Evolutionary conservation across 768 basidiomycete genomes (phyloP), one percentile per base, ranked within the genome.

Genomic region (Pleurotus ostreatus): DNA sequence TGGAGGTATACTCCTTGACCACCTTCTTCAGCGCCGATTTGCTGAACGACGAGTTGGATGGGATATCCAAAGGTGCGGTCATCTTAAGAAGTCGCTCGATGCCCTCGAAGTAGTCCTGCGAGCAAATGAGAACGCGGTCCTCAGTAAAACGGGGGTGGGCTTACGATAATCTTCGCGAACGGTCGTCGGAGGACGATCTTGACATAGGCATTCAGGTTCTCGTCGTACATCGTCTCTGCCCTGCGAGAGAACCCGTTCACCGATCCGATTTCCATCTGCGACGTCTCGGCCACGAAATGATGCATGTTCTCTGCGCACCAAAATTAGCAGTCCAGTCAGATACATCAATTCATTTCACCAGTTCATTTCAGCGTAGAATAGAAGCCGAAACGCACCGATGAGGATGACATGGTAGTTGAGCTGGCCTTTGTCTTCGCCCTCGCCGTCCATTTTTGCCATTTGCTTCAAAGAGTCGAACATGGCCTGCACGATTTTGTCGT

Each of bases 391-490:
- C 89, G 63, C 64, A 95, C 96, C 96, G 56, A 98, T 89, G 58
- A 98, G 78, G 64, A 96, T 88, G 62, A 98, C 92, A 66, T 97
- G 94, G 61, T 93, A 97, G 69, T 98, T 98, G 52, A 98, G 79
- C 66, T 96, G 94, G 0, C 94, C 94, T 70, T 98, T 98, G 69
- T 94, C 95, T 66, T 98, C 96, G 0, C 84, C 89, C 55, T 92
- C 92, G 0, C 92, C 91, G 56, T 94, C 89, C 78, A 96, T 74
- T 69, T 97, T 98, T 9, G 95, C 96, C 83, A 98, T 92, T 59
- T 95, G 94, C 70, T 94, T 94, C 59, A 98, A 70, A 12, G 85
- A 88, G 45, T 93, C 94, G 65, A 98, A 95, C 83, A 98, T 97
- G 43, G 86, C 78, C 59, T 88, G 85, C 38, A 94, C 89, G 43